Evolutionary conservation across 148 eudicot species (phyloP), one percentile per base, ranked within the genome.

Genomic region (Amaranthus hypochondriacus): DNA sequence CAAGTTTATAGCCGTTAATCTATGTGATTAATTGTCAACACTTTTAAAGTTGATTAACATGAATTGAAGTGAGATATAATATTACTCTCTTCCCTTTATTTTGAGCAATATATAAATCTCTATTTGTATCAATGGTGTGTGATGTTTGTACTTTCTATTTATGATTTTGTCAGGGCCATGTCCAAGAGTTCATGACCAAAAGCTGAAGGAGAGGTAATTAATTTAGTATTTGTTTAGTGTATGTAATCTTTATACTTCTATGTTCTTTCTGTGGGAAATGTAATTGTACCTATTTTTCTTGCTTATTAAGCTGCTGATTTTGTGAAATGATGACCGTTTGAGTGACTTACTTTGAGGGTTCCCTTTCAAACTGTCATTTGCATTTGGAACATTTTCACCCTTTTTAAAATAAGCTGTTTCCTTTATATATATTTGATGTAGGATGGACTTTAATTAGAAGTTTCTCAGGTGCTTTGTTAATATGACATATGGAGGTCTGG

Each of bases 121-220:
- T 55, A n/a, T 48, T 57, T 14, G 49, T 64, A 0, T 50, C 9
- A 18, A 51, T 59, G 49, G 13, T 15, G 65, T 44, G 48, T 70
- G 56, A 75, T 75, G 28, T 52, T 13, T 50, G 10, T 57, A 1
- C 9, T 49, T 67, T 61, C 9, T 79, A 51, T 3, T 74, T 5
- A 8, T 66, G 70, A 69, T 62, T 48, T 10, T 74, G 1, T 52
- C 93, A 95, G 99, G 99, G 57, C 80, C 86, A 43, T 95, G 97
- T 79, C 92, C 96, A 28, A 92, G 81, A 77, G 85, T 95, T 82
- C 99, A 95, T 80, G 99, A 95, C 68, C 85, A 83, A 15, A 92
- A 92, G 83, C 81, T 95, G 84, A 95, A 95, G 73, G 99, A 95
- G 76, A 95, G 99, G 99, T 95, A 86, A 79, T 61, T 51, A 66